Conservation (phyloP, 768 basidiomycete species). For the Lyophyllum atratum region DNA sequence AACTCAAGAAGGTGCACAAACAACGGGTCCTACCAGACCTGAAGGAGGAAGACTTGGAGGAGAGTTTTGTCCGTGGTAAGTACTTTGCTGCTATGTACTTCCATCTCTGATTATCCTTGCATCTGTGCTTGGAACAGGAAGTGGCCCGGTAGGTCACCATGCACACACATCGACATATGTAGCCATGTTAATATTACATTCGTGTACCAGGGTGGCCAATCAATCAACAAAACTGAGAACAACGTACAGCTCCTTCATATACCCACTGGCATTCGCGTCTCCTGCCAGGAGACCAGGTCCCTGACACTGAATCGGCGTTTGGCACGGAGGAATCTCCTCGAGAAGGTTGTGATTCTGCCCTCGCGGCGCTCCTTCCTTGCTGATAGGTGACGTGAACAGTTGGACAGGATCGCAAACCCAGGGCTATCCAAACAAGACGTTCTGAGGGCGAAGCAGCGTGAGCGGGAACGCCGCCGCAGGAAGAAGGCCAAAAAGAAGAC, state of each 20-base stretch:
- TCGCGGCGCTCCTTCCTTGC: conserved; percentile 14
- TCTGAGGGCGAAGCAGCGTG: conserved; percentile 68
- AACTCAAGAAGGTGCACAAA: conserved; percentile 69
- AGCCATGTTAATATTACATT: conserved; percentile 26
- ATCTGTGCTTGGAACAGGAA: conserved; percentile 47
- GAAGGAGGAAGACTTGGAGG: conserved; percentile 81
- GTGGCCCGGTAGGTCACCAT: conserved; percentile 65
- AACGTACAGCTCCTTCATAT: conserved; percentile 89
- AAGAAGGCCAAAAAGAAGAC: conserved; percentile 82
- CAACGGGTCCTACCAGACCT: conserved; percentile 66
- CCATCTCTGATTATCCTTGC: background rate
- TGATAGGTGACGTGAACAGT: conserved; percentile 40
- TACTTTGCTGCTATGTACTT: background rate
- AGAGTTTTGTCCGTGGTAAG: conserved; percentile 83
- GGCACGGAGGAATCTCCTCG: conserved; percentile 70
- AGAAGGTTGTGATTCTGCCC: conserved; percentile 55
- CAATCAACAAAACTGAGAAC: conserved; percentile 92
- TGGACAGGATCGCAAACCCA: conserved; percentile 73
- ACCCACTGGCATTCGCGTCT: conserved; percentile 84
- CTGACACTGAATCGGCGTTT: conserved; percentile 75
- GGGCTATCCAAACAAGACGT: conserved; percentile 75
- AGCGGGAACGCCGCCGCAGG: conserved; percentile 70
- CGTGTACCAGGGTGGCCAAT: conserved; percentile 77
- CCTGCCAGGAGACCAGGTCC: conserved; percentile 89
- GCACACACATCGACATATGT: conserved; percentile 12